Base-by-base conservation (phyloP, 2,329 filamentous ascomycete genomes). In the Salinomyces thailandicus region DNA sequence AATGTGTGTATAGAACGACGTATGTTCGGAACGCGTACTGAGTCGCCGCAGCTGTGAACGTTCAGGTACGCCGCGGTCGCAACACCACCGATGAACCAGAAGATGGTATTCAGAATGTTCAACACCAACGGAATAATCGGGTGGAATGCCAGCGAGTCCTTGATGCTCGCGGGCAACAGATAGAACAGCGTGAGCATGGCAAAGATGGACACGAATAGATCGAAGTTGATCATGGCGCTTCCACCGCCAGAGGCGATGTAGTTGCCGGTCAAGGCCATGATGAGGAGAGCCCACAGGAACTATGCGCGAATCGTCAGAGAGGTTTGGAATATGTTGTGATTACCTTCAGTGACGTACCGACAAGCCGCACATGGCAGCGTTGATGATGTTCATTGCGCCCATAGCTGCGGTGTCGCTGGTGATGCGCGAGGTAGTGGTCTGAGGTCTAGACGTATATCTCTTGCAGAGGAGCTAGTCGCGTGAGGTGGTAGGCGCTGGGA, bases 81-180 rank as follows among this genome's bases (percentile, higher is more conserved):
- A 41, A 87, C 68, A 43, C 72, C 81, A 38, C 66, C 72, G 57
- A 83, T 77, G 52, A 86, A 75, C 47, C 74, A 79, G 66, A 87
- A 81, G 37, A 86, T 57, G 2, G 72, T 66, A 36, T 76, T 73
- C 19, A 76, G 50, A 9, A 53, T 63, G 59, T 85, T 80, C 33
- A 80, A 58, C 11, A 59, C 64, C 20, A 79, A 55, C 38, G 73
- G 60, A 33, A 73, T 57, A 12, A 77, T 53, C 18, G 72, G 70
- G 33, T 57, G 51, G 36, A 74, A 57, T 44, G 63, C 62, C 40
- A 76, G 60, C 36, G 62, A 59, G 27, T 73, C 67, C 46, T 76
- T 60, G 51, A 81, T 62, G 17, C 68, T 59, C 3, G 71, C 66
- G 5, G 66, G 67, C 3, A 82, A 61, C 38, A 81, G 77, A 57